Percentiles rank a stretch among this genome's conserved stretches.
Evolutionary conservation across 495 filamentous ascomycete genomes (phyloP).

Genomic region (Lasiosphaeria hispida): DNA sequence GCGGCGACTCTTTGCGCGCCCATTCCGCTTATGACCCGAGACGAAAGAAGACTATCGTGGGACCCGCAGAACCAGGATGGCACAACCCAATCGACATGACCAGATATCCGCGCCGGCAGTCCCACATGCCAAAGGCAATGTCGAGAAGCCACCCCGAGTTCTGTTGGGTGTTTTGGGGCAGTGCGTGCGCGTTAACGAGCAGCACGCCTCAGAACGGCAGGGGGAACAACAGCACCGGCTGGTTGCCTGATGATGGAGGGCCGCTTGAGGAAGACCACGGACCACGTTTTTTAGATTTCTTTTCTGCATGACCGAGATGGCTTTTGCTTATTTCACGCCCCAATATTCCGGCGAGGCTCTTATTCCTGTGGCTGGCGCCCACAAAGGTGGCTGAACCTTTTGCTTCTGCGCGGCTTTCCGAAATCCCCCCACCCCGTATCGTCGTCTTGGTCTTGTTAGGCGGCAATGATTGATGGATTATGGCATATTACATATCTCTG

Average conservation of each 20-base stretch:
- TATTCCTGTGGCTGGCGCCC: slow-evolving; percentile 41
- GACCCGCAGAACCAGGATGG: slow-evolving; percentile 21
- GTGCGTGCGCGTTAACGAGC: slow-evolving; percentile 10
- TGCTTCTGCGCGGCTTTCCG: slow-evolving; percentile 33
- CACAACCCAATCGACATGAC: slow-evolving; percentile 12
- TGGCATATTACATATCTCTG: slow-evolving; percentile 36
- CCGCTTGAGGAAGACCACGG: slow-evolving; percentile 24
- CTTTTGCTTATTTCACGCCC: slow-evolving; percentile 35
- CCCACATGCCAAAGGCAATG: slow-evolving; percentile 17
- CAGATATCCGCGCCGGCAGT: slow-evolving; percentile 15
- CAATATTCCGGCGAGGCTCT: slow-evolving; percentile 36
- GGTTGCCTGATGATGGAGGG: slow-evolving; percentile 25
- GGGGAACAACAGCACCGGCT: slow-evolving; percentile 11
- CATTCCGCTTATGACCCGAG: slow-evolving; percentile 28
- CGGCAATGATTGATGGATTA: slow-evolving; percentile 28
- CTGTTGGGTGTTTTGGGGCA: slow-evolving; percentile 6
- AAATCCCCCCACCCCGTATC: slow-evolving; percentile 32
- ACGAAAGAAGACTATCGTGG: slow-evolving; percentile 21
- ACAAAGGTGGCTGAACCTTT: slow-evolving; percentile 33
- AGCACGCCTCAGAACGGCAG: slow-evolving; percentile 12
- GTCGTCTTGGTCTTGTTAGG: slow-evolving; percentile 25
- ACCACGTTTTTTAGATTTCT: slow-evolving; percentile 42
- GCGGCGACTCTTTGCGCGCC: slow-evolving; percentile 25
- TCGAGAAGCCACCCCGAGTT: slow-evolving; percentile 19
- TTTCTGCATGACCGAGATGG: slow-evolving; percentile 47